A percentile compares a stretch with the other conserved stretches of the same genome.
These are phyloP conservation scores for Talaromyces rugulosus DNA, from an alignment of 2,329 filamentous ascomycete genomes.

Conservation along the genomic window DNA sequence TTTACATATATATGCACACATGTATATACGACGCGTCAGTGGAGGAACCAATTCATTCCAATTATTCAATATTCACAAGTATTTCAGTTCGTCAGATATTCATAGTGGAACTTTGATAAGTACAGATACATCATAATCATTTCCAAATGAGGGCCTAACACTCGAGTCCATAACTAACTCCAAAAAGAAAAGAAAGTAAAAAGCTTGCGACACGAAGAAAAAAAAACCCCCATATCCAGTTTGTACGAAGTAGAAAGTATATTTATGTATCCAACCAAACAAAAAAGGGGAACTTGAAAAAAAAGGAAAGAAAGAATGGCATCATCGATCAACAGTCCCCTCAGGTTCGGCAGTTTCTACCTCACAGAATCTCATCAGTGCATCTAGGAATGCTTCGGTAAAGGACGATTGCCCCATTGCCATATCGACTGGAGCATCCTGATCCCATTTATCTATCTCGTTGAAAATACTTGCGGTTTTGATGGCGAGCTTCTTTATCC, in stretches of 20 bases:
- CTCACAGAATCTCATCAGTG: conserved; percentile 69
- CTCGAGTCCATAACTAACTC: neutral
- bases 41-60: neutral
- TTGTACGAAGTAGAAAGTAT: neutral
- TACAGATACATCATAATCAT: neutral
- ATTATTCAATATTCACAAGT: neutral
- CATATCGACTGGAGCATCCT: conserved; percentile 85
- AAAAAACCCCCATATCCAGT: neutral
- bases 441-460: conserved; percentile 86
- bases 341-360: conserved; percentile 79
- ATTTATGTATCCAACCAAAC: conserved; percentile 1
- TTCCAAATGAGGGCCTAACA: neutral
- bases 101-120: neutral
- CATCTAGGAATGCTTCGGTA: conserved; percentile 86
- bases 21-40: neutral
- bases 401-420: conserved; percentile 84
- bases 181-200: neutral
- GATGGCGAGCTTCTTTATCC: conserved; percentile 72
- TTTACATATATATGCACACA: neutral
- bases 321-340: neutral
- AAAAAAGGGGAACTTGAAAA: conserved; percentile 4
- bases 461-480: conserved; percentile 80
- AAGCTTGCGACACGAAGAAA: neutral
- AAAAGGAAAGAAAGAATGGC: neutral
- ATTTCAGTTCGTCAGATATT: neutral